These are phyloP conservation scores for Aspergillus sclerotiicarbonarius DNA, from an alignment of 495 filamentous ascomycete genomes.

Conservation along the genomic window DNA sequence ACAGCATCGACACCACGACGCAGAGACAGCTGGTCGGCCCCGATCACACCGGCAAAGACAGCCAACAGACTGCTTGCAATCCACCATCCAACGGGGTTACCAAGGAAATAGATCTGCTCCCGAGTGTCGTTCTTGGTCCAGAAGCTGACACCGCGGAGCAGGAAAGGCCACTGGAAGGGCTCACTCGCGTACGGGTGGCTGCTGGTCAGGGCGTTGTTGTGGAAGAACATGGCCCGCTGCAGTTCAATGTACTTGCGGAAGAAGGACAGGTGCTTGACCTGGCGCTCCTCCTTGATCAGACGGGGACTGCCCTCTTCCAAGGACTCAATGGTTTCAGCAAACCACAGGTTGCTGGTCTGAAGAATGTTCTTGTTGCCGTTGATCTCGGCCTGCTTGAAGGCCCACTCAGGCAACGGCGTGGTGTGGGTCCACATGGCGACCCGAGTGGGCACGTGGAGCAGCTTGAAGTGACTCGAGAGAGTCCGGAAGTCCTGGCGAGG, in stretches of 20 bases:
- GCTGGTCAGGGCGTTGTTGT: constrained; percentile 96
- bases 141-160: constrained; percentile 95
- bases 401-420: constrained; percentile 93
- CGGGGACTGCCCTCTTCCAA: constrained; percentile 67
- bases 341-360: constrained; percentile 92
- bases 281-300: constrained; percentile 64
- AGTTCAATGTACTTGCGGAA: constrained; percentile 93
- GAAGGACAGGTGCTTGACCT: constrained; percentile 83
- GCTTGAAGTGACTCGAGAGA: constrained; percentile 87
- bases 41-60: constrained; percentile 89
- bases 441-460: constrained; percentile 87
- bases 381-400: constrained; percentile 94
- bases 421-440: constrained; percentile 99
- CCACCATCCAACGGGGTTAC: constrained; percentile 98
- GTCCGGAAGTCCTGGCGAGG: constrained; percentile 80
- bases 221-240: constrained; percentile 97
- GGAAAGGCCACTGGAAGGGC: constrained; percentile 97
- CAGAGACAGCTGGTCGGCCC: constrained; percentile 88
- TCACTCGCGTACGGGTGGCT: constrained; percentile 93
- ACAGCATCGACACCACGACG: constrained; percentile 90
- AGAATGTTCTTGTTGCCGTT: constrained; percentile 97
- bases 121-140: constrained; percentile 97
- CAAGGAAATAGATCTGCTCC: constrained; percentile 97
- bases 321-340: constrained; percentile 84
- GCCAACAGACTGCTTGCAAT: constrained; percentile 86